phyloP scores from a whole-genome alignment of 2,329 filamentous ascomycete genomes.

The Penicillium hordei region DNA sequence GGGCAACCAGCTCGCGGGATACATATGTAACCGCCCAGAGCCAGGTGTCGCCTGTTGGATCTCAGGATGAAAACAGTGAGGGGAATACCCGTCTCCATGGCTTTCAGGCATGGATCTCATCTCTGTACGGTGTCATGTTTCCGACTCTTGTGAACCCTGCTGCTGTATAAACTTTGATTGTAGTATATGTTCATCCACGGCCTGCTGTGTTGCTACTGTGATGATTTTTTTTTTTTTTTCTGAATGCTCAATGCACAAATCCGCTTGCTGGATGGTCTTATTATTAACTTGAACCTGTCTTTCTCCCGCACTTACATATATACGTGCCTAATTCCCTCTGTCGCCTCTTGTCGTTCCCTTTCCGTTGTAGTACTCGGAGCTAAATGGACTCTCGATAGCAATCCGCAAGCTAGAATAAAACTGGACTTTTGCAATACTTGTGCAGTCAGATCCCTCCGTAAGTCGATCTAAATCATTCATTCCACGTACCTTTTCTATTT shows the following conservation, averaged over 20 bases:
- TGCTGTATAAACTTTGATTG: not conserved
- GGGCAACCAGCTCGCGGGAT: conserved; percentile 10
- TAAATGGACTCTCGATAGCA: not conserved
- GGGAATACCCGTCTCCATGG: not conserved
- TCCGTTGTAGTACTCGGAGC: not conserved
- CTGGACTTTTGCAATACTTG: not conserved
- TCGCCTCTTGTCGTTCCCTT: not conserved
- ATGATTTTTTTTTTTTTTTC: not conserved
- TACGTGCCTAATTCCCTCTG: not conserved
- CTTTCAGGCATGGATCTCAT: conserved; percentile 1
- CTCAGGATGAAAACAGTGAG: not conserved
- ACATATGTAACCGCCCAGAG: conserved; percentile 22
- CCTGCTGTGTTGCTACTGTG: not conserved
- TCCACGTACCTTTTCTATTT: not conserved
- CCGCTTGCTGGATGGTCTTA: not conserved
- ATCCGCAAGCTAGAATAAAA: not conserved
- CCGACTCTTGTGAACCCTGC: not conserved
- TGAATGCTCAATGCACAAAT: not conserved
- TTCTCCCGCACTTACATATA: not conserved
- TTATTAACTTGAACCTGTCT: not conserved
- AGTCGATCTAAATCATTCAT: not conserved
- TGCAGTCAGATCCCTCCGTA: not conserved
- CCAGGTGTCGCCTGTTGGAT: conserved; percentile 1
- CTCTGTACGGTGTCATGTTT: conserved; percentile 4
- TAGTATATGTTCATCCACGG: not conserved